A percentile compares a stretch with the other conserved stretches of the same genome.
Conservation (phyloP, 2,329 filamentous ascomycete species). For the Ilyonectria robusta region DNA sequence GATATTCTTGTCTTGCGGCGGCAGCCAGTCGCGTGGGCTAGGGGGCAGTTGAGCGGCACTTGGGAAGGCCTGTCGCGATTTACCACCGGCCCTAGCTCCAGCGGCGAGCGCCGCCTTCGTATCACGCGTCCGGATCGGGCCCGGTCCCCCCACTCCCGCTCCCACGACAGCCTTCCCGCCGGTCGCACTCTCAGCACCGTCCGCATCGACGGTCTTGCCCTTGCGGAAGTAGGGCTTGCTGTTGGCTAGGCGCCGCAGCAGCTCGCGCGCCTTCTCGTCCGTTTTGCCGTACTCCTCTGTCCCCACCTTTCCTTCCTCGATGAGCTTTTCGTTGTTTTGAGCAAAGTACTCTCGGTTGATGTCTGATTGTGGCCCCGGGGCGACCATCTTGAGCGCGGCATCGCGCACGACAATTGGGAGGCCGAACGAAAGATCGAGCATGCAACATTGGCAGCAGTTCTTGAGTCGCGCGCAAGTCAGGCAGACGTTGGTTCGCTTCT, state of each 20-base stretch:
- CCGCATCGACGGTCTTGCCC: conserved; percentile 78
- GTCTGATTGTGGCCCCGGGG: conserved; percentile 89
- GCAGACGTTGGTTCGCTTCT: conserved; percentile 95
- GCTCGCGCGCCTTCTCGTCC: conserved; percentile 94
- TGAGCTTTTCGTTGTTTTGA: conserved; percentile 95
- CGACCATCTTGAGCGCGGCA: conserved; percentile 97
- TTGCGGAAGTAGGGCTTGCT: conserved; percentile 97
- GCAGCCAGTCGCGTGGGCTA: conserved; percentile 86
- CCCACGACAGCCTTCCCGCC: conserved; percentile 65
- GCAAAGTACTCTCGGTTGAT: conserved; percentile 98
- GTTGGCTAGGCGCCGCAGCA: conserved; percentile 86
- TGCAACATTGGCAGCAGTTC: conserved; percentile 99
- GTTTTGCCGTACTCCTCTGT: conserved; percentile 96
- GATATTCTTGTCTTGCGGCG: conserved; percentile 86
- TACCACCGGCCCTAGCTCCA: conserved; percentile 64
- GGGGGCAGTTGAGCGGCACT: conserved; percentile 82
- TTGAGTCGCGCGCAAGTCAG: conserved; percentile 96
- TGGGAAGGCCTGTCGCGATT: conserved; percentile 73
- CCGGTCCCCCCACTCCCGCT: conserved; percentile 74
- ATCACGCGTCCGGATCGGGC: conserved; percentile 84
- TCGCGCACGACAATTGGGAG: conserved; percentile 95
- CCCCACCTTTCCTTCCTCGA: conserved; percentile 89
- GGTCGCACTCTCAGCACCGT: conserved; percentile 53
- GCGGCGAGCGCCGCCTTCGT: conserved; percentile 65
- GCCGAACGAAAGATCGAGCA: conserved; percentile 97